Evolutionary conservation across 2,329 filamentous ascomycete genomes (phyloP).

Genomic region (Fusarium sp.): DNA sequence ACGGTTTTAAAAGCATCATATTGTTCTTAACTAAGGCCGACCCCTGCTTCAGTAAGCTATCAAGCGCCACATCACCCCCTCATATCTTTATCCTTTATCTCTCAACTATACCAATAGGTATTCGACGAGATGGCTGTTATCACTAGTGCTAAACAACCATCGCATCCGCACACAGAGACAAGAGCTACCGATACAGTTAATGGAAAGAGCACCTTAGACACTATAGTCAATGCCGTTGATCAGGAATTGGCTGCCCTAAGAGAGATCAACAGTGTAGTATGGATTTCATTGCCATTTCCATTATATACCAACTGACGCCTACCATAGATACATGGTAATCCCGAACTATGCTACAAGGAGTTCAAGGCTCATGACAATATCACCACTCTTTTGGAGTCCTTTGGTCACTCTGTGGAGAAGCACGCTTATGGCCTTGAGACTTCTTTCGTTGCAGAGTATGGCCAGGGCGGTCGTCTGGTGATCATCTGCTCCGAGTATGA

Average conservation of each 20-base stretch:
- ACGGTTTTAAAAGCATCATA: no score
- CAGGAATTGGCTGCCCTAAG: not conserved
- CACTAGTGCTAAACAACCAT: not conserved
- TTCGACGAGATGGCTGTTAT: not conserved
- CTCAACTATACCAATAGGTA: not conserved
- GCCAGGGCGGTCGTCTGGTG: not conserved
- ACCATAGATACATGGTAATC: not conserved
- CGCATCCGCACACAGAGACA: fast-evolving
- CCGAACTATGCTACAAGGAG: not conserved
- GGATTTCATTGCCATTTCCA: not conserved
- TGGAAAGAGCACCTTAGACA: not conserved
- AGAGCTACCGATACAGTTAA: fast-evolving
- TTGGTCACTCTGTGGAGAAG: not conserved
- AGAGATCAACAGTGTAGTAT: not conserved
- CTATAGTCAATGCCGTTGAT: not conserved
- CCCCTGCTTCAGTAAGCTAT: not conserved
- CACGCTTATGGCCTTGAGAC: not conserved
- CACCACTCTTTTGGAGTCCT: not conserved
- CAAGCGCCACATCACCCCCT: not conserved
- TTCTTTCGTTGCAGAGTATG: not conserved
- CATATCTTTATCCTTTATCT: not conserved
- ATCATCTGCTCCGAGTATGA: not conserved
- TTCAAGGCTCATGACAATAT: not conserved
- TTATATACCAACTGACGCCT: not conserved
- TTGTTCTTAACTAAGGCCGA: not conserved